Evolutionary conservation across 2,329 filamentous ascomycete species (phyloP), one percentile per base, ranked within the genome.

Genomic region (Clarireedia monteithiana): DNA sequence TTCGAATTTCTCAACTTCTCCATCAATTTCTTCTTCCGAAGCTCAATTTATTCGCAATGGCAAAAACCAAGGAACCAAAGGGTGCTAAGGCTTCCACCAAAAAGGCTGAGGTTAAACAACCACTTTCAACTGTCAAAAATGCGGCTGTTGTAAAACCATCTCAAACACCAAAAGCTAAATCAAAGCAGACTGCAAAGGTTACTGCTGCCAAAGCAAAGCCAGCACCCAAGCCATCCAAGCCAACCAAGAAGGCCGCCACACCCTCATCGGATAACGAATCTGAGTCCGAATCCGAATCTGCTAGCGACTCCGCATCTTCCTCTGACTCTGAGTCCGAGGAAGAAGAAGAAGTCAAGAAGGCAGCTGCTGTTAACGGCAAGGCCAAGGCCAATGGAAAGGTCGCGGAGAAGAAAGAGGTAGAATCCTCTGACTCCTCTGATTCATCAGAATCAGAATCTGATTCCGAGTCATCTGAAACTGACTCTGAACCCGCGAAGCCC

Each of bases 111-210:
- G 71, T 74, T 66, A 76, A 78, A 68, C 69, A 74, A 68, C 69
- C 75, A 59, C 68, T 77, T 64, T 72, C 74, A 66, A 69, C 74
- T 64, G 82, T 84, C 72, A 89, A 88, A 77, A 78, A 78, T 65
- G 83, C 77, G 63, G 80, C 81, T 62, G 77, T 88, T 66, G 81
- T 79, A 74, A 91, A 90, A 78, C 70, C 83, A 53, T 76, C 81
- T 59, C 78, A 86, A 71, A 80, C 79, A 62, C 73, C 83, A 68
- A 85, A 83, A 74, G 73, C 77, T 59, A 86, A 86, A 76, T 79
- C 82, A 66, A 87, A 87, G 78, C 77, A 83, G 62, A 69, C 81
- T 56, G 83, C 83, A 65, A 87, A 88, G 78, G 73, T 70, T 49
- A 69, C 69, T 39, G 71, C 69, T 42, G 67, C 67, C 63, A 74